These are phyloP conservation scores for Fusarium tanahbumbuense DNA, from an alignment of 2,329 filamentous ascomycete species.

Conservation along the genomic window DNA sequence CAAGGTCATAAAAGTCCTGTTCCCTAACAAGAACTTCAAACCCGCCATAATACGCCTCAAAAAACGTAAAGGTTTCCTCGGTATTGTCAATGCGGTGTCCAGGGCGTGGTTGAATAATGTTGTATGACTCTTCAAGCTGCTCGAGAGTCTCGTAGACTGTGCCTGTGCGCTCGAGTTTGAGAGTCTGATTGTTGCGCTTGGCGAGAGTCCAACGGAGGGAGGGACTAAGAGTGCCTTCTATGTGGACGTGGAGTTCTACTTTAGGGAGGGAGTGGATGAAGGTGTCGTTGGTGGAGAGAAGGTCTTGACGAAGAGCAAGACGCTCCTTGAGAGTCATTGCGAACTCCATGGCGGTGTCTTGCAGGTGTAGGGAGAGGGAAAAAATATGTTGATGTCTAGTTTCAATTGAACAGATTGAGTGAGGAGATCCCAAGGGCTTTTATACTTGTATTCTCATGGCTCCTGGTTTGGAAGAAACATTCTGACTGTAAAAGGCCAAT, in stretches of 20 bases:
- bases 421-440: neutral
- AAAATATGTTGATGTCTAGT: too few relatives aligned
- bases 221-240: slow-evolving; percentile 78
- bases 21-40: slow-evolving; percentile 76
- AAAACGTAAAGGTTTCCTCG: slow-evolving; percentile 57
- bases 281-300: slow-evolving; percentile 11
- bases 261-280: slow-evolving; percentile 27
- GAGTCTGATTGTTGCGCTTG: slow-evolving; percentile 68
- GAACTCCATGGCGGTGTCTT: neutral
- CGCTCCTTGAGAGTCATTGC: slow-evolving; percentile 26
- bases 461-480: neutral
- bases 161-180: slow-evolving; percentile 21
- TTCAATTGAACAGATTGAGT: too few relatives aligned
- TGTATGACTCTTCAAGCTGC: slow-evolving; percentile 23
- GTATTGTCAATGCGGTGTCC: slow-evolving; percentile 32
- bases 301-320: slow-evolving; percentile 7
- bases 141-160: slow-evolving; percentile 16
- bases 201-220: slow-evolving; percentile 75
- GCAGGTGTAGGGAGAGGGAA: fast-evolving
- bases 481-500: too few relatives aligned
- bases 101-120: slow-evolving; percentile 46
- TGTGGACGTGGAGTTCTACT: slow-evolving; percentile 61
- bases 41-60: slow-evolving; percentile 80
- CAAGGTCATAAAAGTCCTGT: slow-evolving; percentile 76
- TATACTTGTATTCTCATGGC: neutral